phyloP scores from a whole-genome alignment of 441 rosid species.

The Populus trichocarpa region DNA sequence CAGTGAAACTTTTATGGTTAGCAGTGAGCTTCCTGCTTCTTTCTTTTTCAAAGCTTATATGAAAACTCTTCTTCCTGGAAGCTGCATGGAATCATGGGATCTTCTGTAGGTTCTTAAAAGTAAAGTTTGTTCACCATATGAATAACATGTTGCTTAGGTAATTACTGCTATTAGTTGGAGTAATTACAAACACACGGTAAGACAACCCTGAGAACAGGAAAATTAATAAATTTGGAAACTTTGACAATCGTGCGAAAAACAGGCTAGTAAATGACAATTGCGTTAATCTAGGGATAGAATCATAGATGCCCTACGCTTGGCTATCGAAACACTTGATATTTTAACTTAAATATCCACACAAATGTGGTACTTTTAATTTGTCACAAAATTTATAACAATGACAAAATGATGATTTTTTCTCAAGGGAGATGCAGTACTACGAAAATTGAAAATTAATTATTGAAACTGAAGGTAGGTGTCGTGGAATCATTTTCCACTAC shows the following conservation, averaged over 20 bases:
- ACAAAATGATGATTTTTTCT: background rate
- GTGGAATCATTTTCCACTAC: background rate
- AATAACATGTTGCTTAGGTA: too few relatives aligned
- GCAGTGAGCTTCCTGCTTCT: conserved; percentile 32
- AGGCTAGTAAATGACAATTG: background rate
- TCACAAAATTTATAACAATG: background rate
- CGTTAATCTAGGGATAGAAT: background rate
- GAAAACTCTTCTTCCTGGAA: conserved; percentile 45
- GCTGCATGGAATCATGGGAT: conserved; percentile 31
- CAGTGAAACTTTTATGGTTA: background rate
- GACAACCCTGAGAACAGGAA: background rate
- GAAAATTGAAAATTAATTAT: too few relatives aligned
- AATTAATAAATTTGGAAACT: too few relatives aligned
- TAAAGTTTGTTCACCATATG: background rate
- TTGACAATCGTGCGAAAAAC: background rate
- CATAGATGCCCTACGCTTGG: background rate
- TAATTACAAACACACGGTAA: background rate
- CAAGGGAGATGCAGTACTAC: background rate
- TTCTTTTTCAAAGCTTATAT: conserved; percentile 10
- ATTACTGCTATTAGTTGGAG: background rate
- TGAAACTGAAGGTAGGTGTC: background rate
- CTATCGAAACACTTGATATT: background rate
- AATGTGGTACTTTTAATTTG: too few relatives aligned
- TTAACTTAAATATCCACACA: background rate
- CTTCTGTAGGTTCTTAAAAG: background rate